Evolutionary conservation across 345 rosid genomes (phyloP).

Genomic region (Brassica juncea): DNA sequence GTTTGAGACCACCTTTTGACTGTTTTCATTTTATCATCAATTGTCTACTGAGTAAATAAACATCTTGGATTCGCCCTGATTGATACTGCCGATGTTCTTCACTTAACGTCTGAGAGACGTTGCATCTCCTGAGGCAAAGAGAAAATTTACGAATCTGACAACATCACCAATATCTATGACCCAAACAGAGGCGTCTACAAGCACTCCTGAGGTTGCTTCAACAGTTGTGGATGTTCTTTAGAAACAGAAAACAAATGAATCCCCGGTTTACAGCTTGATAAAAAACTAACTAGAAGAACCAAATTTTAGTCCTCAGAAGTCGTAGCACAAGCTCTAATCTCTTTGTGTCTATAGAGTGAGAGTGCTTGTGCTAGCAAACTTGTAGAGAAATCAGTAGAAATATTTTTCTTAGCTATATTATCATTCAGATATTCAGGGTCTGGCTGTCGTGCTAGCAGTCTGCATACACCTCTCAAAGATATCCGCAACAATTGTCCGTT

Average conservation of each 20-base stretch:
- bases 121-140: constrained; percentile 84
- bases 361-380: not conserved
- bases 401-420: constrained; percentile 65
- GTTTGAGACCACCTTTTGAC: no score
- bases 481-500: constrained; percentile 45
- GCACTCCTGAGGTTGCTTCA: constrained; percentile 35
- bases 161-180: constrained; percentile 50
- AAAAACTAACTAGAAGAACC: constrained; percentile 41
- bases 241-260: constrained; percentile 27
- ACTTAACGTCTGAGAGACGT: constrained; percentile 62
- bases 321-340: not conserved
- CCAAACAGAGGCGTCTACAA: constrained; percentile 42
- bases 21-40: no score
- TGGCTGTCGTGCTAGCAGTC: constrained; percentile 92
- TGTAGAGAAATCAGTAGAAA: constrained; percentile 84
- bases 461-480: constrained; percentile 81
- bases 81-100: constrained; percentile 25
- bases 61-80: no score
- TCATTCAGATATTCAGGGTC: constrained; percentile 61
- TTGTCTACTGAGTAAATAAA: no score
- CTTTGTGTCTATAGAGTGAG: not conserved
- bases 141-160: constrained; percentile 71
- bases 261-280: constrained; percentile 37
- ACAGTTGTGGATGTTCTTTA: constrained; percentile 40
- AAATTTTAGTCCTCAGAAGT: not conserved